Conservation (phyloP, 768 basidiomycete genomes). For the Kwoniella botswanensis region DNA sequence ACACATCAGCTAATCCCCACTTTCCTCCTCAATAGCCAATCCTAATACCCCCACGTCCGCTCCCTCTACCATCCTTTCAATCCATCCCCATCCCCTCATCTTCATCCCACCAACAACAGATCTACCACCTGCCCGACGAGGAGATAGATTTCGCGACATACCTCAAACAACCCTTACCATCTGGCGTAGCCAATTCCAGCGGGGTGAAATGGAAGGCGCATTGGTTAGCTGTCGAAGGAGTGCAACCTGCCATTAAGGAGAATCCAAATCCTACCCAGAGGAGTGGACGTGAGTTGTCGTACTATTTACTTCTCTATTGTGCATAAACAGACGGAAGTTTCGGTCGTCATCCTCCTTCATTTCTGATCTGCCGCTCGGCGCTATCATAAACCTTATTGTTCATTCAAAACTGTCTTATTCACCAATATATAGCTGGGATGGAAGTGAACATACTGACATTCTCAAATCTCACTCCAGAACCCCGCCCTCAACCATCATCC, state of each 20-base stretch:
- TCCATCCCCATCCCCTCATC: constrained; percentile 57
- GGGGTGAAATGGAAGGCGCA: constrained; percentile 68
- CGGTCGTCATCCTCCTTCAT: background rate
- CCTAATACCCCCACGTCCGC: constrained; percentile 76
- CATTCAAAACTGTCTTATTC: no score
- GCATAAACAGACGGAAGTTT: background rate
- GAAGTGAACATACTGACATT: no score
- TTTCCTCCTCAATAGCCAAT: constrained; percentile 65
- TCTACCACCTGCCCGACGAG: constrained; percentile 95
- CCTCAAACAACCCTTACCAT: constrained; percentile 64
- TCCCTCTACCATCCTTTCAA: constrained; percentile 59
- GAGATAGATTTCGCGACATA: constrained; percentile 96
- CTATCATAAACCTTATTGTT: no score
- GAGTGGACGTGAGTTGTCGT: constrained; percentile 42
- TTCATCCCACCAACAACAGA: constrained; percentile 33
- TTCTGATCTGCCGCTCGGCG: background rate
- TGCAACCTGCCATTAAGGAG: constrained; percentile 94
- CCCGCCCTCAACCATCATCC: constrained; percentile 33
- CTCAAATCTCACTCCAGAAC: constrained; percentile 10
- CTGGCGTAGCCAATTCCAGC: constrained; percentile 43
- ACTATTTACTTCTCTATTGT: background rate
- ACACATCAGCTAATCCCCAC: no score
- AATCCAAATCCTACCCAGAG: constrained; percentile 68
- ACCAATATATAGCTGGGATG: no score
- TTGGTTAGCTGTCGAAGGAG: constrained; percentile 97